Evolutionary conservation across 2,329 filamentous ascomycete species (phyloP).

Genomic region (Dryadomyces quercivorus): DNA sequence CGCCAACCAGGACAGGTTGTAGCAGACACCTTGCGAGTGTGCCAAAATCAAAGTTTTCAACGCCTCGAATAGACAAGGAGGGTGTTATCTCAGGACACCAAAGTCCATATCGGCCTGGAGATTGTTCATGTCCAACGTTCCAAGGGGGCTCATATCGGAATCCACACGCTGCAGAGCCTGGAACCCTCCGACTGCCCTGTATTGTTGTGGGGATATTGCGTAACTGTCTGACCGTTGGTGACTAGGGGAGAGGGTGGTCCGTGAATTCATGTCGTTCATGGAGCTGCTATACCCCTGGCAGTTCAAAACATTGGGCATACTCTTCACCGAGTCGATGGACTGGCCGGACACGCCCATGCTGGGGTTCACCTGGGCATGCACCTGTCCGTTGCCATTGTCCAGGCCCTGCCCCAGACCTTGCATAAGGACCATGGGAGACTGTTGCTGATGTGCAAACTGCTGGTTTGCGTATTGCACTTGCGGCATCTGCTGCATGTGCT

Average conservation of each 20-base stretch:
- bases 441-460: conserved; percentile 12
- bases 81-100: conserved; percentile 21
- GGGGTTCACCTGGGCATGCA: conserved; percentile 8
- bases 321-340: conserved; percentile 2
- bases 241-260: conserved; percentile 20
- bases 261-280: conserved; percentile 15
- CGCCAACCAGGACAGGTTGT: neutral
- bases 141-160: conserved; percentile 25
- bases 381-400: conserved; percentile 15
- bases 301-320: conserved; percentile 1
- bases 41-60: neutral
- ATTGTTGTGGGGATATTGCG: conserved; percentile 23
- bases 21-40: neutral
- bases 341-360: conserved; percentile 3
- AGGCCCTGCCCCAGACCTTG: conserved; percentile 21
- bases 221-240: conserved; percentile 27
- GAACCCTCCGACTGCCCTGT: conserved; percentile 36
- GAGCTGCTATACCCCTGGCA: conserved; percentile 3
- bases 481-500: conserved; percentile 18
- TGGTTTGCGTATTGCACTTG: conserved; percentile 11
- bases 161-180: conserved; percentile 34
- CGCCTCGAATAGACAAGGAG: neutral
- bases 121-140: conserved; percentile 21
- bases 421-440: conserved; percentile 20
- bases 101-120: conserved; percentile 28